Percentiles rank a stretch among this genome's conserved stretches.
Conservation (phyloP, 495 filamentous ascomycete genomes). For the Trichoderma erinaceum region DNA sequence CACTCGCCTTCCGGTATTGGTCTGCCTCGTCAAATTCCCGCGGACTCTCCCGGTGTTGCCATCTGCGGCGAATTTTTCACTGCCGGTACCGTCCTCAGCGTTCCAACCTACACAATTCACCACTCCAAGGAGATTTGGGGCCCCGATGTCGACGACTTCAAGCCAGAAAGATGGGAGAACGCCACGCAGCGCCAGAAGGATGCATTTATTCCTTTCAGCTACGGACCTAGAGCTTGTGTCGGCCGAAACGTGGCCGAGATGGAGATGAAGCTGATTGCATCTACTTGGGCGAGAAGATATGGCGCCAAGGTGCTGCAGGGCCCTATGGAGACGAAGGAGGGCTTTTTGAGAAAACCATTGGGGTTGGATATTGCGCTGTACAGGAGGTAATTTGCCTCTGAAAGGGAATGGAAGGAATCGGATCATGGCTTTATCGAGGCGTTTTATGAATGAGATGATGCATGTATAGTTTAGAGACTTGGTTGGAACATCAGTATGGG, state of each 20-base stretch:
- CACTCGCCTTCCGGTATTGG: conserved; percentile 86
- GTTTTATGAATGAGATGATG: background rate
- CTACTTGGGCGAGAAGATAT: conserved; percentile 69
- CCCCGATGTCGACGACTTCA: conserved; percentile 66
- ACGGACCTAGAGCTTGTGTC: conserved; percentile 76
- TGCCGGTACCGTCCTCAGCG: conserved; percentile 68
- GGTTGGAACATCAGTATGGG: too few relatives aligned
- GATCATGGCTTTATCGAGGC: background rate
- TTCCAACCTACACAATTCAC: conserved; percentile 85
- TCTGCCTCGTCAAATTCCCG: conserved; percentile 73
- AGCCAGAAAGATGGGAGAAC: conserved; percentile 68
- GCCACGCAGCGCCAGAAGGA: conserved; percentile 62
- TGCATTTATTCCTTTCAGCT: conserved; percentile 79
- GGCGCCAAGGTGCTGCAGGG: conserved; percentile 68
- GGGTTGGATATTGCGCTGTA: conserved; percentile 63
- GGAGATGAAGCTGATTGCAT: conserved; percentile 78
- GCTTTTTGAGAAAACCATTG: conserved; percentile 84
- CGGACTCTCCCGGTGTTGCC: conserved; percentile 42
- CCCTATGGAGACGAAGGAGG: conserved; percentile 72
- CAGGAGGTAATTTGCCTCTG: conserved; percentile 16
- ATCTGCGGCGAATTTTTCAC: conserved; percentile 59
- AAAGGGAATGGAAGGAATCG: background rate
- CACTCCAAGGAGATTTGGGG: conserved; percentile 82
- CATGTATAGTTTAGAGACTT: background rate
- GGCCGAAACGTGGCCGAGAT: conserved; percentile 89